phyloP scores from a whole-genome alignment of 768 basidiomycete species.

The Pisolithus microcarpus region DNA sequence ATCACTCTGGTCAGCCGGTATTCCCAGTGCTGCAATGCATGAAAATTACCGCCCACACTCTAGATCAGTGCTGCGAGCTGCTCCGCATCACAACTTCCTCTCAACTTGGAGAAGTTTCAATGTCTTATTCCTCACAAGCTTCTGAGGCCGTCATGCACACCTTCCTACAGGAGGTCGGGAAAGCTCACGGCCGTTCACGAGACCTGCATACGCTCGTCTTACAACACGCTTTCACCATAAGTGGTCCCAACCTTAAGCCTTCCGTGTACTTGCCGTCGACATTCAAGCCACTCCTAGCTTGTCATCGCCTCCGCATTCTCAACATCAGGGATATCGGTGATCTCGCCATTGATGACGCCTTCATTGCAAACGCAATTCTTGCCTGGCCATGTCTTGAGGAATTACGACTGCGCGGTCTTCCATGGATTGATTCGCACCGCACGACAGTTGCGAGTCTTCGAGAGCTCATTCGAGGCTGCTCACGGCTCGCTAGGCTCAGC shows the following conservation, averaged over 20 bases:
- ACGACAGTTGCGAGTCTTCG: constrained; percentile 21
- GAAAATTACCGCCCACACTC: constrained; percentile 18
- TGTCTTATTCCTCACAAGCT: constrained; percentile 24
- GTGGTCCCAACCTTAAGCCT: constrained; percentile 8
- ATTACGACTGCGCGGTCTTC: constrained; percentile 22
- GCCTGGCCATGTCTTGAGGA: constrained; percentile 24
- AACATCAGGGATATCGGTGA: constrained; percentile 21
- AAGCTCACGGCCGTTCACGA: background rate
- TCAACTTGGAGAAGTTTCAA: constrained; percentile 14
- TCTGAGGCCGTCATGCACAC: constrained; percentile 12
- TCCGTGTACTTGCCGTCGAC: constrained; percentile 21
- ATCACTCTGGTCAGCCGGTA: background rate
- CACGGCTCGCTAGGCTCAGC: constrained; percentile 12
- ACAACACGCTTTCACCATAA: constrained; percentile 20
- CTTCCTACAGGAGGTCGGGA: constrained; percentile 19
- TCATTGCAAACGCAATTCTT: constrained; percentile 18
- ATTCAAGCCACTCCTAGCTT: constrained; percentile 18
- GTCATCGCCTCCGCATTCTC: constrained; percentile 14
- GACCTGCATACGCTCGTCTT: constrained; percentile 14
- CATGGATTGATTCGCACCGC: constrained; percentile 16
- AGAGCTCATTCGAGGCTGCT: constrained; percentile 13
- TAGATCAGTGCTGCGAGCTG: constrained; percentile 23
- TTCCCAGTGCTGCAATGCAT: constrained; percentile 20
- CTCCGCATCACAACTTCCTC: constrained; percentile 19
- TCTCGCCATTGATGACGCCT: constrained; percentile 22